Percentiles rank a stretch among this genome's conserved stretches.
Evolutionary conservation across 306 rosid genomes (phyloP).

Genomic region (Biancaea sappan): DNA sequence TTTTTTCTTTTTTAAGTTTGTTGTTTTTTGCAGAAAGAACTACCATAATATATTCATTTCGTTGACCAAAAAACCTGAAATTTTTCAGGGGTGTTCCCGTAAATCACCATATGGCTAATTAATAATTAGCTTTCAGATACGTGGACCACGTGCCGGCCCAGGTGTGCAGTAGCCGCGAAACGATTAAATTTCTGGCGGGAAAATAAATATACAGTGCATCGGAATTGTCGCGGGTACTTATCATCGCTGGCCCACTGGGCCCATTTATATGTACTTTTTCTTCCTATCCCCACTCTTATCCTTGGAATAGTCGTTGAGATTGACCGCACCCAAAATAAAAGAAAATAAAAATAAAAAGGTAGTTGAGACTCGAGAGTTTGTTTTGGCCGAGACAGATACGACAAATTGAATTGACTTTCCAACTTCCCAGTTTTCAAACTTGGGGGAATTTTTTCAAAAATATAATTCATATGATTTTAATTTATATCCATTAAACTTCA

Average conservation of each 20-base stretch:
- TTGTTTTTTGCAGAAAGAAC: neutral
- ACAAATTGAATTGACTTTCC: neutral
- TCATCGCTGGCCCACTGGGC: constrained; percentile 20
- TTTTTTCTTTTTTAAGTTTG: neutral
- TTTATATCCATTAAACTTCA: neutral
- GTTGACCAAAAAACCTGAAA: too few species aligned
- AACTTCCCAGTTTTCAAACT: neutral
- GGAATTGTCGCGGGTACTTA: constrained; percentile 1
- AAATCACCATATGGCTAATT: neutral
- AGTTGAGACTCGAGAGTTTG: too few species aligned
- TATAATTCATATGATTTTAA: too few species aligned
- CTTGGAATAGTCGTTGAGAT: neutral
- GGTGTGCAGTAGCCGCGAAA: neutral
- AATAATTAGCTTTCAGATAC: neutral
- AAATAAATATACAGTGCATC: constrained; percentile 10
- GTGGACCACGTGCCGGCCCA: constrained; percentile 20
- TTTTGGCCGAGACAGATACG: neutral
- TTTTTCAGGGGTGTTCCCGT: neutral
- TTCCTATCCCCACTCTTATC: neutral
- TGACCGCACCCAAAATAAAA: too few species aligned
- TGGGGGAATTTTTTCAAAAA: too few species aligned
- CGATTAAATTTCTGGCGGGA: constrained; percentile 28
- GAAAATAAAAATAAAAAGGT: too few species aligned
- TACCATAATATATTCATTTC: too few species aligned
- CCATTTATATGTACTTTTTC: neutral